Conservation (phyloP, 75 land plant species). For the Chamaecyparis obtusa region DNA sequence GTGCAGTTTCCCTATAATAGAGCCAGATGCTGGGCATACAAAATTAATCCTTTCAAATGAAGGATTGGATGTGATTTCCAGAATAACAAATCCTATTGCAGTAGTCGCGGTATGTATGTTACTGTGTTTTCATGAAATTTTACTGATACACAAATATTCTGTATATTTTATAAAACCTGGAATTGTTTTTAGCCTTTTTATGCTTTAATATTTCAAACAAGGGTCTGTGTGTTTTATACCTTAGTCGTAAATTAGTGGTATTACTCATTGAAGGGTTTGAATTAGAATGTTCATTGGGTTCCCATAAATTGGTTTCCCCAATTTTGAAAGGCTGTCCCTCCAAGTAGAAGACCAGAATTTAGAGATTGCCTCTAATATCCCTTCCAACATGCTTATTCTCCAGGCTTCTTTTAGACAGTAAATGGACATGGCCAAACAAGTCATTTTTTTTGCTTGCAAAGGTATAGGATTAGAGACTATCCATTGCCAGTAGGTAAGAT, state of each 20-base stretch:
- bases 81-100: constrained; percentile 74
- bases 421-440: background rate
- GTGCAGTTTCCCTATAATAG: constrained; percentile 73
- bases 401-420: background rate
- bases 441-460: constrained; percentile 13
- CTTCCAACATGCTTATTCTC: background rate
- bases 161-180: background rate
- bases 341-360: background rate
- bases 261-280: background rate
- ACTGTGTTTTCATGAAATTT: background rate
- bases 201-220: background rate
- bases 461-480: background rate
- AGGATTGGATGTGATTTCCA: constrained; percentile 67
- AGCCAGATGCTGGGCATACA: constrained; percentile 88
- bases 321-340: background rate
- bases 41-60: constrained; percentile 66
- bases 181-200: background rate
- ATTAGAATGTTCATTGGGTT: background rate
- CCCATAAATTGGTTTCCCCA: background rate
- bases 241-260: background rate
- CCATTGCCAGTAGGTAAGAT: background rate
- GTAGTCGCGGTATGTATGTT: constrained; percentile 64
- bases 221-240: background rate
- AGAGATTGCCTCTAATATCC: background rate
- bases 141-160: background rate